Evolutionary conservation across 1,284 basidiomycete species (phyloP), one percentile per base, ranked within the genome.

Genomic region (Takashimella tepidaria): DNA sequence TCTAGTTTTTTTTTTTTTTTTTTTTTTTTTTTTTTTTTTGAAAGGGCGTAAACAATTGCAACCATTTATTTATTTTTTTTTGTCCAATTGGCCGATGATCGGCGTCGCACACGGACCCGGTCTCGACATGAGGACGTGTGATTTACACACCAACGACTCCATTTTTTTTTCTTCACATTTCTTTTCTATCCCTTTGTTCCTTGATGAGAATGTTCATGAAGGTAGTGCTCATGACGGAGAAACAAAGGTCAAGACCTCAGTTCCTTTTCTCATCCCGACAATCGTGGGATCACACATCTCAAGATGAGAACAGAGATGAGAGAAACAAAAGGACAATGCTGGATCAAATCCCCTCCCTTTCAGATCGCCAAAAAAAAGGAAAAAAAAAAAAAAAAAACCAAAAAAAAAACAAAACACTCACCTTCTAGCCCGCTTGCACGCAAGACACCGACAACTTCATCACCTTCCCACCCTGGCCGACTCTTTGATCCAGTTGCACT

Each of bases 401-500:
- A 27, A 44, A 6, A 8, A 20, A 22, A 40, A 13, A 22, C 20
- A 19, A 21, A 41, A 16, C 8, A 72, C 71, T 66, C 62, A 75
- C 74, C 74, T 68, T 73, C 69, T 41, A 74, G 46, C 6, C 71
- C 71, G 47, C 64, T 63, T 19, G 58, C 61, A 13, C 73, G 56
- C n/a, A 76, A 55, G 12, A 62, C 61, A 6, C 60, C 61, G 8
- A 75, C 71, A 1, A 76, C 59, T 55, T 73, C 71, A 46, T 76
- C 74, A 1, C 71, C 74, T 44, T 73, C 73, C 61, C 67, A 69
- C 19, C 71, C 70, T 1, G 68, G 64, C 47, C 68, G 57, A 19
- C 50, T 56, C 41, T 57, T 59, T 3, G 49, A 55, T 10, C 42
- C 41, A 20, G 55, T 12, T 3, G 55, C 50, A 37, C 55, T 46